These are phyloP conservation scores for Phyllosticta capitalensis DNA, from an alignment of 2,329 filamentous ascomycete species.

Conservation along the genomic window DNA sequence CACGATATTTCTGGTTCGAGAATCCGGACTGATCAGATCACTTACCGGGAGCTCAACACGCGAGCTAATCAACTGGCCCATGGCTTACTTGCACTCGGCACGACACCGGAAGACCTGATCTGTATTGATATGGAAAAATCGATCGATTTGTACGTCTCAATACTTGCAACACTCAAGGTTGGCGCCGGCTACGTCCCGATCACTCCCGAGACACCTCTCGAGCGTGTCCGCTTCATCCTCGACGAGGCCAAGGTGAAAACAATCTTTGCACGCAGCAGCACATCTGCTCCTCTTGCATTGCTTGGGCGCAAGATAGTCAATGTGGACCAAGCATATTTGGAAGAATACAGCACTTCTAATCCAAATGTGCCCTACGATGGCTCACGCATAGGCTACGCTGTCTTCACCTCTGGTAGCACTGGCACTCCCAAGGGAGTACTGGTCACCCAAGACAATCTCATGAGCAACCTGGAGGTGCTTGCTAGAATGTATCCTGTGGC, in stretches of 20 bases:
- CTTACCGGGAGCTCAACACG: slow-evolving; percentile 56
- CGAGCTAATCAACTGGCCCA: slow-evolving; percentile 56
- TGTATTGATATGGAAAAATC: slow-evolving; percentile 73
- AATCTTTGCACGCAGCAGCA: slow-evolving; percentile 27
- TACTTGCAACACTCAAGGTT: slow-evolving; percentile 64
- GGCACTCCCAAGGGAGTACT: slow-evolving; percentile 70
- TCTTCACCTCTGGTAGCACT: slow-evolving; percentile 79
- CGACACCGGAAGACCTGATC: slow-evolving; percentile 49
- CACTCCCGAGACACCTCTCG: slow-evolving; percentile 57
- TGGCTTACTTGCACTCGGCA: slow-evolving; percentile 40
- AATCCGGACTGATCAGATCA: slow-evolving; percentile 36
- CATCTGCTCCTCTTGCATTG: not conserved
- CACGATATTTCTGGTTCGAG: slow-evolving; percentile 29
- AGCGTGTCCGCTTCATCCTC: slow-evolving; percentile 54
- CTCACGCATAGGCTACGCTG: slow-evolving; percentile 58
- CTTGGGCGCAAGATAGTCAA: slow-evolving; percentile 16
- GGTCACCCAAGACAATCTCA: slow-evolving; percentile 65
- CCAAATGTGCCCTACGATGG: slow-evolving; percentile 31
- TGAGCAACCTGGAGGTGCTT: slow-evolving; percentile 64
- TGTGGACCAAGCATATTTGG: slow-evolving; percentile 22
- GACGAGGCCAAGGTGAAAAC: slow-evolving; percentile 46
- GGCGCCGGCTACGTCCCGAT: slow-evolving; percentile 76
- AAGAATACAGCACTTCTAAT: slow-evolving; percentile 28
- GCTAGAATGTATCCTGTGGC: slow-evolving; percentile 54
- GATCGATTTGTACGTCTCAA: slow-evolving; percentile 58